A percentile compares a stretch with the other conserved stretches of the same genome.
Conservation (phyloP, 2,329 filamentous ascomycete genomes). For the Penicillium sp. region DNA sequence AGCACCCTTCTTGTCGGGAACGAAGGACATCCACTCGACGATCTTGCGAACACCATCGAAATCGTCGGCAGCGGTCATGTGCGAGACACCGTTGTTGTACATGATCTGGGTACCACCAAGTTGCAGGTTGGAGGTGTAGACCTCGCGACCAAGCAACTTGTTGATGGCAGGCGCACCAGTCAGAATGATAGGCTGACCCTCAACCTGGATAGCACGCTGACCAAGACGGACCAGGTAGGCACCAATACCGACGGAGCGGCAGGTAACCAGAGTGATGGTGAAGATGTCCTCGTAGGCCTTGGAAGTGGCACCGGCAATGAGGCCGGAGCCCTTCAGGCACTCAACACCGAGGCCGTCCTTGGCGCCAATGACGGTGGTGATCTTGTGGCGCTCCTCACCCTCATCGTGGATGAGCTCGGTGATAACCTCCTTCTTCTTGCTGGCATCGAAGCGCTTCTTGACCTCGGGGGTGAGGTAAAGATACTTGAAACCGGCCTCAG, state of each 20-base stretch:
- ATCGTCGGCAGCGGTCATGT: slow-evolving; percentile 97
- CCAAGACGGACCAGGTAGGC: slow-evolving; percentile 97
- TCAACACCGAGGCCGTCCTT: slow-evolving; percentile 98
- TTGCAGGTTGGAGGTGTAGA: slow-evolving; percentile 98
- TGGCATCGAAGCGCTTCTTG: slow-evolving; percentile 82
- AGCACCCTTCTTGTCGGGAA: slow-evolving; percentile 90
- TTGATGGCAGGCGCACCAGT: slow-evolving; percentile 97
- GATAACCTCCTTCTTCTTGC: slow-evolving; percentile 71
- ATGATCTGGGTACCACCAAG: slow-evolving; percentile 99
- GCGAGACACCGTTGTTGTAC: slow-evolving; percentile 99
- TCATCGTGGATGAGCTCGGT: slow-evolving; percentile 84
- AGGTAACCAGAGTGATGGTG: slow-evolving; percentile 95
- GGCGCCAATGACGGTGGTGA: slow-evolving; percentile 86
- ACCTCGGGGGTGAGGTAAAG: slow-evolving; percentile 85
- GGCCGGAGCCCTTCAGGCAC: slow-evolving; percentile 92
- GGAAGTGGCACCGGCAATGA: slow-evolving; percentile 96
- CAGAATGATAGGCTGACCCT: slow-evolving; percentile 97
- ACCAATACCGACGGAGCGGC: slow-evolving; percentile 97
- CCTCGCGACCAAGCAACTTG: slow-evolving; percentile 95
- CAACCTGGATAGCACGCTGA: slow-evolving; percentile 97
- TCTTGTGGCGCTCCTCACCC: slow-evolving; percentile 89
- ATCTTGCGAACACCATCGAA: slow-evolving; percentile 98
- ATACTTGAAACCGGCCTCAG: slow-evolving; percentile 92
- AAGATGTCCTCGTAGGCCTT: slow-evolving; percentile 98
- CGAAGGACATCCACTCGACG: slow-evolving; percentile 95